Evolutionary conservation across 805 yeast genomes (phyloP).

Genomic region (Vanderwaltozyma verrucispora): DNA sequence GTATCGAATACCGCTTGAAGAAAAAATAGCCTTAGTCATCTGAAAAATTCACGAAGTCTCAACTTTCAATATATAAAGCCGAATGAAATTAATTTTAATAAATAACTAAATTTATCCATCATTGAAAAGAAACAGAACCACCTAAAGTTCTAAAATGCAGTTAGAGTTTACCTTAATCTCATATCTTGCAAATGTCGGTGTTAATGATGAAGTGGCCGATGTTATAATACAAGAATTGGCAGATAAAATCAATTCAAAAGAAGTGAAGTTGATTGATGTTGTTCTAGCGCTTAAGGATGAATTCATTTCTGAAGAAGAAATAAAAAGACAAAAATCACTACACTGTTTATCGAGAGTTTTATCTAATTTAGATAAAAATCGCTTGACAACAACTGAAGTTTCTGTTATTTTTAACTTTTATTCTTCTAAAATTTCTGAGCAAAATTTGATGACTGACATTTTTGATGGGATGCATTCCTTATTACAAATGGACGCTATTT

Average conservation of each 20-base stretch:
- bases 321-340: constrained; percentile 40
- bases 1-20: too few species aligned
- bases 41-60: too few species aligned
- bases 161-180: constrained; percentile 12
- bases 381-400: constrained; percentile 32
- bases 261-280: constrained; percentile 37
- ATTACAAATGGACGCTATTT: constrained; percentile 41
- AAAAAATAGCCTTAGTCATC: too few species aligned
- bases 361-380: constrained; percentile 18
- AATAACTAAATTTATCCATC: too few species aligned
- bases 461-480: constrained; percentile 45
- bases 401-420: constrained; percentile 41
- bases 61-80: too few species aligned
- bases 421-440: constrained; percentile 58
- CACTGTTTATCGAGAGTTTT: constrained; percentile 34
- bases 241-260: constrained; percentile 14
- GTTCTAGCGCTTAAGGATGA: constrained; percentile 51
- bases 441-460: constrained; percentile 40
- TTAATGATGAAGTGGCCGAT: constrained; percentile 24
- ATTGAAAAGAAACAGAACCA: too few species aligned
- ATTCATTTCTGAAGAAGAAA: constrained; percentile 49
- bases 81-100: too few species aligned
- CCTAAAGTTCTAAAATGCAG: neutral
- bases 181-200: constrained; percentile 33
- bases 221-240: constrained; percentile 26